Evolutionary conservation across 768 basidiomycete genomes (phyloP), one percentile per base, ranked within the genome.

Genomic region (Leccinum aurantiacum): DNA sequence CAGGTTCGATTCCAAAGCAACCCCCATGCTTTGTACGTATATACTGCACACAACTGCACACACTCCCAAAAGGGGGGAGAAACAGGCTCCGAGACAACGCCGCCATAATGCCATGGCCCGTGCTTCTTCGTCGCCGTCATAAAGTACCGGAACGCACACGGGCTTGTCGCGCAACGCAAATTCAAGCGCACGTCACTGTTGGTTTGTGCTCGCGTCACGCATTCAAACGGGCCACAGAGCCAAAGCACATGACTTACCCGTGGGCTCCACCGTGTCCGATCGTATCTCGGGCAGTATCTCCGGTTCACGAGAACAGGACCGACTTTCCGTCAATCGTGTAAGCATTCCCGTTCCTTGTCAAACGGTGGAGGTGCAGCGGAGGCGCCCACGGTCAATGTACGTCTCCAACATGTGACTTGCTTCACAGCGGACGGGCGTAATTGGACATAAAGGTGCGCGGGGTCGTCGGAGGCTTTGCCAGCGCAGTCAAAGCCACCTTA

Each of bases 401-500:
- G 11, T 27, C 24, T 44, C 29, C 44, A 19, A 48, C 19, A 49
- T 49, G 19, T 31, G 24, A 35, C n/a, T 9, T 17, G 22, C 33
- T 24, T 35, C 44, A 22, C 15, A 25, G 33, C 52, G 44, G 29
- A 22, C 58, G 65, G 49, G 38, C 37, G 50, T 53, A 47, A 33
- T 48, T 25, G 44, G 57, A 54, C 33, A 54, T 59, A 24, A 24
- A 44, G 52, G 48, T 35, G 38, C 6, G n/a, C 27, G 4, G 15
- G 25, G 14, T 33, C 17, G 27, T 53, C 46, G 52, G 53, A 54
- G 13, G 33, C 1, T 56, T 51, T 59, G 51, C 52, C 52, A 57
- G 56, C 57, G 31, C 41, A 24, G 51, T 41, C 41, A 44, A 54
- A 47, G 41, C 24, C 67, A 38, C 67, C 65, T 65, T 71, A 59